Evolutionary conservation across 1,284 basidiomycete genomes (phyloP), one percentile per base, ranked within the genome.

Genomic region (Lignosus rhinocerotis): DNA sequence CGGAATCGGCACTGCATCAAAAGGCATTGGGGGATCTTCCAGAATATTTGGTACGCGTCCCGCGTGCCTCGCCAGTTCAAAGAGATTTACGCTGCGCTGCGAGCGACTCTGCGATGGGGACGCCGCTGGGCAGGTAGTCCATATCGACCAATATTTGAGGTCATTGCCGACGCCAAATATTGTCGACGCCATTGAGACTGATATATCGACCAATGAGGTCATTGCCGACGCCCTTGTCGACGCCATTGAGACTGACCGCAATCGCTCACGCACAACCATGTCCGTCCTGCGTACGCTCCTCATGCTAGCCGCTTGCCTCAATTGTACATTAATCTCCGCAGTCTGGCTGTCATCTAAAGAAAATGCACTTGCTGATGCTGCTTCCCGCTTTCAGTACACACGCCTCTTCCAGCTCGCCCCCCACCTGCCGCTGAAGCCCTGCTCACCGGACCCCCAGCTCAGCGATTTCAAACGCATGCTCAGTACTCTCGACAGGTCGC

Each of bases 361-460:
- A 31, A 58, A 58, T 33, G 51, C 56, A 19, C 38, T 58, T 5
- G 51, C 56, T 58, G 56, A 58, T 33, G 56, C 56, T 19, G 56
- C 56, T n/a, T 58, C 56, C 6, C 51, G 51, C 16, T 58, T 58
- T 11, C 56, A 58, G 56, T 58, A 58, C 51, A 14, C 32, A 17
- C 10, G 39, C 11, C 46, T 58, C 4, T 58, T 58, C 51, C 56
- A 49, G 33, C 45, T 58, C 2, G 45, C 46, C 14, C 56, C 51
- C 1, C n/a, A 53, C 56, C 39, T 58, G 9, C 10, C 5, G 8
- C 17, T 5, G n/a, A 53, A 47, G 17, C 38, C 55, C 38, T 57
- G 25, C 31, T 34, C 25, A 1, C 19, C 51, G 38, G 33, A 46
- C 51, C 56, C 56, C 56, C 56, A 6, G 39, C 56, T 58, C 21